phyloP scores from a whole-genome alignment of 768 basidiomycete genomes.

The Suillus hirtellus region DNA sequence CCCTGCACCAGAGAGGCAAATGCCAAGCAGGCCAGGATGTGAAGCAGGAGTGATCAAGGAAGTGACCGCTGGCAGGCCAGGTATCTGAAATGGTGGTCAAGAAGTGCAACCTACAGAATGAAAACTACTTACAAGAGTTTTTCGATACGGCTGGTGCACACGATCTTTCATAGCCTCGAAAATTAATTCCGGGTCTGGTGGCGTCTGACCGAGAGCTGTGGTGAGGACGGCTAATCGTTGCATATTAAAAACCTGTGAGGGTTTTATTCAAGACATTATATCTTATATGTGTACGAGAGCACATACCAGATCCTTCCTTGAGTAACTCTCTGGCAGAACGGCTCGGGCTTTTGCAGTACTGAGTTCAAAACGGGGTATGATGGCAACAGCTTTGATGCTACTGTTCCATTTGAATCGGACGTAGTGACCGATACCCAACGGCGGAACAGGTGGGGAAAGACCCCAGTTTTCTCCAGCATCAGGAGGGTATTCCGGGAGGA shows the following conservation, averaged over 20 bases:
- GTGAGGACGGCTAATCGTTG: conserved; percentile 96
- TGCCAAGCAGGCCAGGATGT: conserved; percentile 94
- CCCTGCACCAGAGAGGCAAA: conserved; percentile 96
- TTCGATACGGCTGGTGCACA: conserved; percentile 96
- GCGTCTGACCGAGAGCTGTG: conserved; percentile 85
- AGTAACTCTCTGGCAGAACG: conserved; percentile 83
- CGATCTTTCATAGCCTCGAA: conserved; percentile 99
- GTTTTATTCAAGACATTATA: neutral
- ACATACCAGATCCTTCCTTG: conserved; percentile 87
- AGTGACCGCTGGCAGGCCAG: conserved; percentile 92
- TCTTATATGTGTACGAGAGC: neutral
- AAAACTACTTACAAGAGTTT: conserved; percentile 61
- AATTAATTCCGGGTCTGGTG: conserved; percentile 94
- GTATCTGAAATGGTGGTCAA: conserved; percentile 60
- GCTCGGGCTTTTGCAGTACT: conserved; percentile 93
- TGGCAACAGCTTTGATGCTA: conserved; percentile 87
- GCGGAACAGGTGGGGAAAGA: conserved; percentile 81
- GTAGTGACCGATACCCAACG: conserved; percentile 90
- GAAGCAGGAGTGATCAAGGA: conserved; percentile 82
- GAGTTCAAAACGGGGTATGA: conserved; percentile 93
- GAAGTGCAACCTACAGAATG: neutral
- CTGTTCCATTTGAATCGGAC: conserved; percentile 86
- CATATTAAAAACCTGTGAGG: conserved; percentile 91
- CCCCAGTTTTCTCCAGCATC: conserved; percentile 96
- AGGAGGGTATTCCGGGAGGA: conserved; percentile 91